Evolutionary conservation across 352 stramenopile species (phyloP), one percentile per base, ranked within the genome.

Genomic region (Globisporangium rhizosaccharum): DNA sequence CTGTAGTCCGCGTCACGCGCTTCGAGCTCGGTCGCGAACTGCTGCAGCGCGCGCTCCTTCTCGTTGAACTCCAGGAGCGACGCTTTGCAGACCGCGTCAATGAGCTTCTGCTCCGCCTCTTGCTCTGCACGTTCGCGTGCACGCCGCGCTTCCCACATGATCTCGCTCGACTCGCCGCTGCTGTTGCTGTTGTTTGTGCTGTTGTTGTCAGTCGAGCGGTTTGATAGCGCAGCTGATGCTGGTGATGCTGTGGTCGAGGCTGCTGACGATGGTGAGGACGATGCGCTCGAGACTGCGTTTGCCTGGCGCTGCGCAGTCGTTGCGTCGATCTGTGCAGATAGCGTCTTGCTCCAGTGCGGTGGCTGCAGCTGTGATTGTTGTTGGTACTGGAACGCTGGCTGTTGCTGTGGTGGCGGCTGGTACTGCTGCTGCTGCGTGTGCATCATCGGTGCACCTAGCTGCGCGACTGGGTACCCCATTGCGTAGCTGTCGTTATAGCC

Each of bases 21-120:
- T 7, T 59, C 70, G 11, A 74, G 64, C 52, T 78, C 68, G 8
- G 61, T 69, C 28, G 84, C 73, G 58, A 87, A 89, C 7, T 67
- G 51, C 36, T 88, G 70, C 7, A 90, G 49, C 26, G 70, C 75
- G 41, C 79, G 82, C 64, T 92, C 70, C 18, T 77, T 76, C 33
- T 88, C 76, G 30, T 88, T 91, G 53, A 63, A 90, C 57, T 92
- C 85, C 15, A 79, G 69, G 50, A 94, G 64, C 30, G 85, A 94
- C 20, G 80, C 82, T 61, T 86, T 82, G 52, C 81, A 85, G 28
- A 94, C 85, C 0, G 85, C 85, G 25, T 91, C 79, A 12, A 94
- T 68, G 12, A 94, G 67, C 58, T 92, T 90, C 56, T 81, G 73
- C 20, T 94, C 82, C 4, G 76, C 75, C 33, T 84, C 62, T 30